Conservation (phyloP, 768 basidiomycete genomes). For the Kwoniella pini region DNA sequence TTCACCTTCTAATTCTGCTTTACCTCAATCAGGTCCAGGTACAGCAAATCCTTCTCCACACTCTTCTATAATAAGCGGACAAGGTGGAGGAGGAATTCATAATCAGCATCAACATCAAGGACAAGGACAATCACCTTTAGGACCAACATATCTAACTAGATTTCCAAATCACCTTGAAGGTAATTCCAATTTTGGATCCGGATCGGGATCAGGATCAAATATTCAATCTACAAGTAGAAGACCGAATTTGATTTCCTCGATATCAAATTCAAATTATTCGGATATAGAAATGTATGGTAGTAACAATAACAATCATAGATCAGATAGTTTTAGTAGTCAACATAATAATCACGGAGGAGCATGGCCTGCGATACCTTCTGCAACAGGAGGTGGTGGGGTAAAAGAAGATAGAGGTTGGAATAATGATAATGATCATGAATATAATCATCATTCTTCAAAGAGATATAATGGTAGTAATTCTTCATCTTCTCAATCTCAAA, state of each 20-base stretch:
- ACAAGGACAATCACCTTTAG: constrained; percentile 12
- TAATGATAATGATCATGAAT: background rate
- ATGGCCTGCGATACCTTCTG: constrained; percentile 1
- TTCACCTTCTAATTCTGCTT: constrained; percentile 1
- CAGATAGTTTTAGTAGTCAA: constrained; percentile 7
- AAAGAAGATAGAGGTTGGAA: constrained; percentile 7
- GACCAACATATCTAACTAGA: constrained; percentile 17
- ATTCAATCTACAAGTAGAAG: background rate
- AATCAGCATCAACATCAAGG: background rate
- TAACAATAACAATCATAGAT: background rate
- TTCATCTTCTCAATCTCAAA: background rate
- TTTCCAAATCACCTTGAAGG: constrained; percentile 5
- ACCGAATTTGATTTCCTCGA: background rate
- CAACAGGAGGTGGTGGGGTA: background rate
- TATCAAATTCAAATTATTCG: background rate
- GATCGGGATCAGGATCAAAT: background rate
- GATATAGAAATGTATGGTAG: constrained; percentile 5
- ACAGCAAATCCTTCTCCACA: constrained; percentile 7
- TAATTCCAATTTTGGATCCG: background rate
- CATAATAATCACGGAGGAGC: background rate
- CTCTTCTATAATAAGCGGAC: background rate
- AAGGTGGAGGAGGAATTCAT: too few species aligned
- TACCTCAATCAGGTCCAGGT: background rate
- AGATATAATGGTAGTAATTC: background rate
- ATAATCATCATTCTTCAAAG: background rate